phyloP scores from a whole-genome alignment of 345 rosid genomes.

The Xanthoceras sorbifolium region DNA sequence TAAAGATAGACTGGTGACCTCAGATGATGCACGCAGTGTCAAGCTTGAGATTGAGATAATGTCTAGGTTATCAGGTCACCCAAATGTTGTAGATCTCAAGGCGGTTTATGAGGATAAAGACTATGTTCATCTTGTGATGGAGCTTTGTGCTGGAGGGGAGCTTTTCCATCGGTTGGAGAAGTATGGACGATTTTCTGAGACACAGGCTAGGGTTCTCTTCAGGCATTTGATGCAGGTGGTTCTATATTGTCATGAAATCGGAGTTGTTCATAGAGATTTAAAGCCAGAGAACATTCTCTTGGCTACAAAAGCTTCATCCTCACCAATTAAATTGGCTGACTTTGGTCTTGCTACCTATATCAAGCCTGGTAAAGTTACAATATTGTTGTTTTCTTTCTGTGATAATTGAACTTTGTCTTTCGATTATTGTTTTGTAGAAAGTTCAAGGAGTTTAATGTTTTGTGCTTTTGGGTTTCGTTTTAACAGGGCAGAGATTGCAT shows the following conservation, averaged over 20 bases:
- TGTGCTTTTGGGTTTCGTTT: conserved; percentile 17
- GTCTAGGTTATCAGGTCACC: conserved; percentile 71
- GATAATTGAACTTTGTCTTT: not conserved
- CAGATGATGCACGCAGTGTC: conserved; percentile 54
- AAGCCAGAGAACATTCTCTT: conserved; percentile 74
- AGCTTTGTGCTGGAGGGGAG: conserved; percentile 79
- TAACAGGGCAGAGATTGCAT: conserved; percentile 54
- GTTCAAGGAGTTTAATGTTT: not conserved
- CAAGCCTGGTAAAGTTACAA: conserved; percentile 45
- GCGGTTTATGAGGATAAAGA: conserved; percentile 72
- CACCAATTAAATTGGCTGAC: conserved; percentile 68
- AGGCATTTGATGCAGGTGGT: conserved; percentile 66
- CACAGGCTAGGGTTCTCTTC: conserved; percentile 57
- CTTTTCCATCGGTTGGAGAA: conserved; percentile 59
- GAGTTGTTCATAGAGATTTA: conserved; percentile 68
- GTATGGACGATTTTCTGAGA: conserved; percentile 57
- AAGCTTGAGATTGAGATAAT: conserved; percentile 74
- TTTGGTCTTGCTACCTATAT: conserved; percentile 72
- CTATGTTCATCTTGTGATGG: conserved; percentile 67
- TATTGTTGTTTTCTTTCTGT: not conserved
- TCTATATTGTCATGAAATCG: conserved; percentile 61
- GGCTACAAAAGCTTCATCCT: conserved; percentile 55
- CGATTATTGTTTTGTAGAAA: conserved; percentile 2
- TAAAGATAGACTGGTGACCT: conserved; percentile 59
- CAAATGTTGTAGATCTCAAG: conserved; percentile 69